These are phyloP conservation scores for Erucastrum elatum DNA, from an alignment of 345 rosid species.

Conservation along the genomic window DNA sequence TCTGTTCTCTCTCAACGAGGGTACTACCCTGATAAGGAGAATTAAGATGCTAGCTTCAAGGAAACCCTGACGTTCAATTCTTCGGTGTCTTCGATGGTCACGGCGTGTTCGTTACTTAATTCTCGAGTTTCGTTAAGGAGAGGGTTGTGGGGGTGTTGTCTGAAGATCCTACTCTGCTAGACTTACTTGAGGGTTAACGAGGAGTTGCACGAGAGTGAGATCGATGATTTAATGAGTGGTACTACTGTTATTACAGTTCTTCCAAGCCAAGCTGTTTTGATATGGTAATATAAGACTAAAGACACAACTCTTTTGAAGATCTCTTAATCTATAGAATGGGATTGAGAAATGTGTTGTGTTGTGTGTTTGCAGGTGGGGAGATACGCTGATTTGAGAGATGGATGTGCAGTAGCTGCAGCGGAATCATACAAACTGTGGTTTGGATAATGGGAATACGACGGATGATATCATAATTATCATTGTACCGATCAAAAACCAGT, in stretches of 20 bases:
- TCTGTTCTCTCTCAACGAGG: constrained; percentile 77
- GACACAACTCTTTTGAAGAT: too few relatives aligned
- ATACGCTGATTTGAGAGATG: constrained; percentile 81
- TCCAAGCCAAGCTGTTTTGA: constrained; percentile 81
- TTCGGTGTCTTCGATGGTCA: constrained; percentile 97
- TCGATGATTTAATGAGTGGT: constrained; percentile 94
- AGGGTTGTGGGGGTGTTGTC: constrained; percentile 65
- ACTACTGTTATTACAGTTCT: constrained; percentile 94
- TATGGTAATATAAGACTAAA: constrained; percentile 54
- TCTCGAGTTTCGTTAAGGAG: constrained; percentile 77
- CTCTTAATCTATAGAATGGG: neutral
- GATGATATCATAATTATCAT: constrained; percentile 95
- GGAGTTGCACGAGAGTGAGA: constrained; percentile 69
- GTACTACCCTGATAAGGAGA: constrained; percentile 81
- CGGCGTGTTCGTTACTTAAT: constrained; percentile 71
- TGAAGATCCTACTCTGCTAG: constrained; percentile 61
- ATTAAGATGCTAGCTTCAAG: constrained; percentile 84
- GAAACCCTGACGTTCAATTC: constrained; percentile 85
- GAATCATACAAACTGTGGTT: constrained; percentile 89
- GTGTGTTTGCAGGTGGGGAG: constrained; percentile 57
- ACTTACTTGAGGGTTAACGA: constrained; percentile 62
- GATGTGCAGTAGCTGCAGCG: constrained; percentile 87
- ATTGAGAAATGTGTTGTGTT: constrained; percentile 17
- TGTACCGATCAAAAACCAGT: constrained; percentile 71
- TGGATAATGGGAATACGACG: constrained; percentile 86